Conservation (phyloP, 2,329 filamentous ascomycete species). For the Orbilia javanica region DNA sequence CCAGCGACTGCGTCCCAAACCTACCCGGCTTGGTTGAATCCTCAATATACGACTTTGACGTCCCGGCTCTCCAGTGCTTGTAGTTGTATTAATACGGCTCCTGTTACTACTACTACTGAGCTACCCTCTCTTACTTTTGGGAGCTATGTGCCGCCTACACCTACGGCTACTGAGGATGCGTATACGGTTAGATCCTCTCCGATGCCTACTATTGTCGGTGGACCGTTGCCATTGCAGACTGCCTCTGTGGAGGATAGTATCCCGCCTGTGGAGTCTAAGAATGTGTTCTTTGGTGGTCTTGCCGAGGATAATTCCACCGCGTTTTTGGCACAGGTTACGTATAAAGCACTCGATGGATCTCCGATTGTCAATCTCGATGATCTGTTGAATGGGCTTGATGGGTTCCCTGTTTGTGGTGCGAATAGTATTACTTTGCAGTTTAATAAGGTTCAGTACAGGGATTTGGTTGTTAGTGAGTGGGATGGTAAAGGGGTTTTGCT, state of each 20-base stretch:
- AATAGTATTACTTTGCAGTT: constrained; percentile 26
- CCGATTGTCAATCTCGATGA: constrained; percentile 41
- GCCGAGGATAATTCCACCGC: constrained; percentile 19
- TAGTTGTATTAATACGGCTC: constrained; percentile 8
- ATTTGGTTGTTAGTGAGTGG: constrained; percentile 15
- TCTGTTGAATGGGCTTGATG: constrained; percentile 24
- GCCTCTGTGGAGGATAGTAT: constrained; percentile 29
- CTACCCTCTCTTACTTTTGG: neutral
- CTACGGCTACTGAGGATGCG: constrained; percentile 3
- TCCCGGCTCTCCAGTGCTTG: constrained; percentile 39
- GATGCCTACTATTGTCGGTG: constrained; percentile 8
- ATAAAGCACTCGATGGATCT: constrained; percentile 1
- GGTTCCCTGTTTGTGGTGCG: constrained; percentile 19
- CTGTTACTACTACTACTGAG: neutral
- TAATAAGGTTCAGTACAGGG: neutral
- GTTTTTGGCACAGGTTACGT: constrained; percentile 10
- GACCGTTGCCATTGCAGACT: constrained; percentile 15
- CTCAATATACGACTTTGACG: constrained; percentile 12
- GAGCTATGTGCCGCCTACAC: constrained; percentile 18
- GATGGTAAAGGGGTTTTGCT: constrained; percentile 3
- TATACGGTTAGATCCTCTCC: neutral
- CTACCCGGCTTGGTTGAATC: constrained; percentile 32
- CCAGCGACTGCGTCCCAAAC: constrained; percentile 24
- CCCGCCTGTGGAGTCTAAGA: constrained; percentile 19
- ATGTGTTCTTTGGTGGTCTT: constrained; percentile 37